These are phyloP conservation scores for Senna tora DNA, from an alignment of 306 rosid species.

Conservation along the genomic window DNA sequence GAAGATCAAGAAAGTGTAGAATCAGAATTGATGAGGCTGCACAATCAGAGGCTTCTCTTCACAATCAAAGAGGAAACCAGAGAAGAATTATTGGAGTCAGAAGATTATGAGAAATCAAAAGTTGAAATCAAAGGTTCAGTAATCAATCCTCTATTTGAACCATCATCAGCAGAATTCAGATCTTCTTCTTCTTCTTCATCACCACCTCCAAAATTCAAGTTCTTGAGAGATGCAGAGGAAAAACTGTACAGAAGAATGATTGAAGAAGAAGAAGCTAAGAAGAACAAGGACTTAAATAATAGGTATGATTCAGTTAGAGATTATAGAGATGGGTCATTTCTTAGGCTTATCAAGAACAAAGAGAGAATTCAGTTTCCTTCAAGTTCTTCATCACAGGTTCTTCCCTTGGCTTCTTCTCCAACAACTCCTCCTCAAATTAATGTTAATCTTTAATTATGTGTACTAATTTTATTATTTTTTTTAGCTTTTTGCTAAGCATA, in stretches of 20 bases:
- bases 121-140: too few relatives aligned
- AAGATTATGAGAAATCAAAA: slow-evolving; percentile 74
- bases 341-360: slow-evolving; percentile 48
- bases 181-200: slow-evolving; percentile 63
- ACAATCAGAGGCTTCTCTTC: slow-evolving; percentile 83
- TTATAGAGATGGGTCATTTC: slow-evolving; percentile 46
- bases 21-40: slow-evolving; percentile 84
- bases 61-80: slow-evolving; percentile 85
- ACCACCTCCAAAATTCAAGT: slow-evolving; percentile 87
- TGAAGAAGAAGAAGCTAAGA: slow-evolving; percentile 59
- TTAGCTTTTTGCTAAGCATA: too few relatives aligned
- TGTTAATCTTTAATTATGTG: too few relatives aligned
- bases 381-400: slow-evolving; percentile 81
- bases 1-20: slow-evolving; percentile 78
- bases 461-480: too few relatives aligned
- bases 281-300: too few relatives aligned
- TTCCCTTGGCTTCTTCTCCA: slow-evolving; percentile 50
- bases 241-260: slow-evolving; percentile 59
- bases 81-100: slow-evolving; percentile 91
- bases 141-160: slow-evolving; percentile 90
- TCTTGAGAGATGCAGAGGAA: slow-evolving; percentile 90
- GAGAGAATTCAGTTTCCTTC: slow-evolving; percentile 57
- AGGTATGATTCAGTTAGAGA: neutral
- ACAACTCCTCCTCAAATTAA: too few relatives aligned
- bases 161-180: slow-evolving; percentile 57